These are phyloP conservation scores for Leucocoprinus birnbaumii DNA, from an alignment of 768 basidiomycete genomes.

Conservation along the genomic window DNA sequence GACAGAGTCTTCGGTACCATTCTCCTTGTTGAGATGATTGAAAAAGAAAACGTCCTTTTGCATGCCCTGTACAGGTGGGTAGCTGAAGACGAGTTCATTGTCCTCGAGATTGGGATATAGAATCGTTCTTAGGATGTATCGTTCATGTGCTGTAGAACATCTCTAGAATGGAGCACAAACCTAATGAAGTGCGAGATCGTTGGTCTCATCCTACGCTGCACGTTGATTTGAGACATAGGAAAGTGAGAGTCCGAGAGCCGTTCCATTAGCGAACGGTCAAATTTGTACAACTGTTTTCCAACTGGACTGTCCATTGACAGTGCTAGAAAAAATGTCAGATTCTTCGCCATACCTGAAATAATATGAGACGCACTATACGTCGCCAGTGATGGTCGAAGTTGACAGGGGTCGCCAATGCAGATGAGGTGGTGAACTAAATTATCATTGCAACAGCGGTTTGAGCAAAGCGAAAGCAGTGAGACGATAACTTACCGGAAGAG, in stretches of 20 bases:
- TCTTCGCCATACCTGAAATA: not conserved
- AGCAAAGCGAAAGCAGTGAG: not conserved
- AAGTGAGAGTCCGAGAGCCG: constrained; percentile 55
- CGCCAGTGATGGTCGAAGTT: constrained; percentile 70
- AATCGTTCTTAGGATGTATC: no score
- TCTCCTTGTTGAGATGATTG: constrained; percentile 59
- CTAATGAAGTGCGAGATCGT: constrained; percentile 60
- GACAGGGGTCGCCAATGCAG: constrained; percentile 77
- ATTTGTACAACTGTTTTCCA: constrained; percentile 54
- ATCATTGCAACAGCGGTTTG: not conserved
- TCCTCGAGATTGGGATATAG: constrained; percentile 63
- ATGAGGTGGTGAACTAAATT: constrained; percentile 60
- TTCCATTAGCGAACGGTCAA: constrained; percentile 78
- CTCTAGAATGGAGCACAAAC: no score
- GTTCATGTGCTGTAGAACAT: no score
- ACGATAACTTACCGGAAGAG: constrained; percentile 30
- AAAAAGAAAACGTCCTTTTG: constrained; percentile 66
- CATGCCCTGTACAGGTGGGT: constrained; percentile 41
- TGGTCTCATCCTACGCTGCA: constrained; percentile 77
- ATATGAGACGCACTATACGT: constrained; percentile 43
- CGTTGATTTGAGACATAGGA: constrained; percentile 66
- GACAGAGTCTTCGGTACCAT: constrained; percentile 54
- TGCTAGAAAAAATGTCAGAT: constrained; percentile 33
- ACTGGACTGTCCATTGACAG: constrained; percentile 66
- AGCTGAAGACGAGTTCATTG: constrained; percentile 44